These are phyloP conservation scores for Takashimella koratensis DNA, from an alignment of 1,284 basidiomycete genomes.

Conservation along the genomic window DNA sequence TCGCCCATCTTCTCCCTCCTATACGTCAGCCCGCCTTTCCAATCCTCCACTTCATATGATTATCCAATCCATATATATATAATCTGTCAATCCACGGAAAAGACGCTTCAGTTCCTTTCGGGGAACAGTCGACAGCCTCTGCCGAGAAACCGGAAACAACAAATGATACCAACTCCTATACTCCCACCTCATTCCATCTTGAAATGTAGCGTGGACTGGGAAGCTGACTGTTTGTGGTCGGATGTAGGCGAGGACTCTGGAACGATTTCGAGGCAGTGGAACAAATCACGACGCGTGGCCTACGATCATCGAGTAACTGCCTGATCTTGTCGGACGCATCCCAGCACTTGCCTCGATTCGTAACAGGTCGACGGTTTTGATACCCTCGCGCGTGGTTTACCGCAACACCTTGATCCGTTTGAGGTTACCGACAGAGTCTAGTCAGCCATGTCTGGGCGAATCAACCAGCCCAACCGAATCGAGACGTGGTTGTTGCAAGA, in stretches of 20 bases:
- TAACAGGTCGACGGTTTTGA: too few species aligned
- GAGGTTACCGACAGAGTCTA: too few species aligned
- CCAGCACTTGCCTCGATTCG: too few species aligned
- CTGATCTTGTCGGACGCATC: too few species aligned
- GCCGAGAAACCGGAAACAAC: conserved; percentile 31
- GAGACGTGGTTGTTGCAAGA: conserved; percentile 77
- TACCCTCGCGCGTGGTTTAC: too few species aligned
- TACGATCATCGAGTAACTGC: too few species aligned
- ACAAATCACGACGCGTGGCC: too few species aligned
- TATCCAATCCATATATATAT: conserved; percentile 38
- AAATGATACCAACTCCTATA: conserved; percentile 23
- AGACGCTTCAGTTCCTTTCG: conserved; percentile 33
- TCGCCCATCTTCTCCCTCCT: not conserved
- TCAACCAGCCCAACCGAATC: conserved; percentile 91
- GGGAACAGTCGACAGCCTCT: conserved; percentile 32
- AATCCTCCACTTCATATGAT: conserved; percentile 36
- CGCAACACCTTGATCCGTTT: too few species aligned
- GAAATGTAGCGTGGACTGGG: too few species aligned
- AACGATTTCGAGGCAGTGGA: too few species aligned
- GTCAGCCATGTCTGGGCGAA: conserved; percentile 43
- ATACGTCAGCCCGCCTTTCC: not conserved
- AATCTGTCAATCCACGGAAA: conserved; percentile 60
- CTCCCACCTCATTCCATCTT: conserved; percentile 16
- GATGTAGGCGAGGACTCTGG: too few species aligned
- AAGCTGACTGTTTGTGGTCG: too few species aligned